Conservation (phyloP, 2,329 filamentous ascomycete species). For the Ceratocystis harringtonii region DNA sequence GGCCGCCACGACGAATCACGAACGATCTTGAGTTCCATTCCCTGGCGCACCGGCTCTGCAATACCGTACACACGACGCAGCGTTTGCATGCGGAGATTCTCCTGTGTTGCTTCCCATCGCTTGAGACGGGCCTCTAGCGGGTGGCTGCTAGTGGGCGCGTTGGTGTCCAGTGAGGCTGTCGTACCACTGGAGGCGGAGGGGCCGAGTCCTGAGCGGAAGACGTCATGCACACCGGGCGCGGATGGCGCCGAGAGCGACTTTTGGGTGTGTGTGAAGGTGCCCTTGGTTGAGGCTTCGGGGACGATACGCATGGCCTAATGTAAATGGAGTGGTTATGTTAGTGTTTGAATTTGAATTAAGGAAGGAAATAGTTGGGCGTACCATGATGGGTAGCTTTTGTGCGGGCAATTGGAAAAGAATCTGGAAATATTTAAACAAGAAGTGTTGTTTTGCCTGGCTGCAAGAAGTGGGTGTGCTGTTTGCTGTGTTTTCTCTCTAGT, state of each 20-base stretch:
- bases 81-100: conserved; percentile 72
- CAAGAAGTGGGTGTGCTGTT: neutral
- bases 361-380: neutral
- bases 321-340: conserved; percentile 18
- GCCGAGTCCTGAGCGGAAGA: conserved; percentile 68
- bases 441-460: neutral
- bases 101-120: conserved; percentile 81
- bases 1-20: conserved; percentile 68
- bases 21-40: conserved; percentile 90
- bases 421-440: neutral
- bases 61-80: conserved; percentile 81
- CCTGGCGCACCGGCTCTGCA: conserved; percentile 77
- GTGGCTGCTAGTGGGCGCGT: conserved; percentile 48
- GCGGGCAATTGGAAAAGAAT: neutral
- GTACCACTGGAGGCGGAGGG: conserved; percentile 37
- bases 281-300: conserved; percentile 52
- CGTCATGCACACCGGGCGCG: conserved; percentile 85
- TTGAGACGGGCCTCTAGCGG: conserved; percentile 83
- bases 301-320: conserved; percentile 75
- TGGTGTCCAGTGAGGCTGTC: conserved; percentile 27
- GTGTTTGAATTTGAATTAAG: neutral
- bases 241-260: conserved; percentile 63
- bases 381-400: conserved; percentile 10
- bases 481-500: neutral
- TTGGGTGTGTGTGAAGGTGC: conserved; percentile 47